Percentiles rank a stretch among this genome's conserved stretches.
Evolutionary conservation across 192 early-diverging fungal species (phyloP).

Genomic region (Chytriomyces sp.): DNA sequence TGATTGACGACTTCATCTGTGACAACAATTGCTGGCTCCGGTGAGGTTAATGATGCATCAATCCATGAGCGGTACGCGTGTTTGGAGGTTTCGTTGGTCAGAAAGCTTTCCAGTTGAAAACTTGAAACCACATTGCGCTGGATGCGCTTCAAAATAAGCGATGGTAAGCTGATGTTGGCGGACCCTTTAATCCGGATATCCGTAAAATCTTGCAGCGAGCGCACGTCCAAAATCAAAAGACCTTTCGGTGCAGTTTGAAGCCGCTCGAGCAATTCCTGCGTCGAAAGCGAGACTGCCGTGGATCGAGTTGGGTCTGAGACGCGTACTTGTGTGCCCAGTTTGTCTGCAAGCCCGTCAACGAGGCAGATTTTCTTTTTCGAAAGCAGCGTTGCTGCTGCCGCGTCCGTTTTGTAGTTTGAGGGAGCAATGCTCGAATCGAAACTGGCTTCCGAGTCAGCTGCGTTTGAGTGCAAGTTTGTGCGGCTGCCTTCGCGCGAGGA

Average conservation of each 20-base stretch:
- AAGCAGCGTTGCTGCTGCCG: background rate
- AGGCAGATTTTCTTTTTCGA: background rate
- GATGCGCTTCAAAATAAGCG: slow-evolving; percentile 52
- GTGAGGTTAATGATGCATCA: background rate
- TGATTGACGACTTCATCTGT: slow-evolving; percentile 25
- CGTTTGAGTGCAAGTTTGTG: background rate
- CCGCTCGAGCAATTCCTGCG: background rate
- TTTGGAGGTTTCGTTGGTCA: slow-evolving; percentile 35
- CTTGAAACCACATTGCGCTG: slow-evolving; percentile 24
- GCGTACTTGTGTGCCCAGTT: background rate
- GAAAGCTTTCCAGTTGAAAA: slow-evolving; percentile 47
- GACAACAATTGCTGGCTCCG: slow-evolving; percentile 19
- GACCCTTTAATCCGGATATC: slow-evolving; percentile 31
- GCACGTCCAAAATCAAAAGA: slow-evolving; percentile 40
- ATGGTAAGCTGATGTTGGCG: slow-evolving; percentile 45
- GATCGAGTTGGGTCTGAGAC: background rate
- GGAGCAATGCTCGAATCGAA: background rate
- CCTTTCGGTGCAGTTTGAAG: background rate
- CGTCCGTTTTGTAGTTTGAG: too few relatives aligned
- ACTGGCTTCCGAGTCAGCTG: background rate
- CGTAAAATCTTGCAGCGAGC: slow-evolving; percentile 35
- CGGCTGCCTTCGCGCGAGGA: background rate
- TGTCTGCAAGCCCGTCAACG: background rate
- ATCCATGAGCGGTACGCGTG: slow-evolving; percentile 41
- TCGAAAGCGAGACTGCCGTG: background rate